Conservation (phyloP, 2,329 filamentous ascomycete species). For the Xenoacremonium recifei region DNA sequence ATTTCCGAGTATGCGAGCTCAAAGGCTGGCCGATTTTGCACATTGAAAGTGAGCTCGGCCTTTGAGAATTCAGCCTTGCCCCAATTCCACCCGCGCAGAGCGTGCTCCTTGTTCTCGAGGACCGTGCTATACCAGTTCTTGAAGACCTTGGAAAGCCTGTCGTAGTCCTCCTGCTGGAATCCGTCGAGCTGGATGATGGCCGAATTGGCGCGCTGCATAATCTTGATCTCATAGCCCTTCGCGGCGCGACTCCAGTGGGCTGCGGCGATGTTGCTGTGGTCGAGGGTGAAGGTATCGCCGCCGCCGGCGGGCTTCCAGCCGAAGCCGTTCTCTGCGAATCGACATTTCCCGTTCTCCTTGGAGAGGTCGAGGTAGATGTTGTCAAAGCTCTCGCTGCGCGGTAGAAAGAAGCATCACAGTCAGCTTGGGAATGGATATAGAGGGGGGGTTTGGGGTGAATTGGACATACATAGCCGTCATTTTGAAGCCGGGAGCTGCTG, state of each 20-base stretch:
- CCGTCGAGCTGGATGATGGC: slow-evolving; percentile 92
- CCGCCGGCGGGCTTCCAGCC: slow-evolving; percentile 91
- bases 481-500: slow-evolving; percentile 13
- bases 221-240: slow-evolving; percentile 91
- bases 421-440: slow-evolving; percentile 6
- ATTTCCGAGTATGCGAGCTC: slow-evolving; percentile 97
- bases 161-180: slow-evolving; percentile 91
- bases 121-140: slow-evolving; percentile 97
- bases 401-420: slow-evolving; percentile 4
- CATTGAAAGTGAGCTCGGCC: slow-evolving; percentile 92
- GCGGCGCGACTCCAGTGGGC: slow-evolving; percentile 95
- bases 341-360: slow-evolving; percentile 87
- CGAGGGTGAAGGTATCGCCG: slow-evolving; percentile 91
- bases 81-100: slow-evolving; percentile 98
- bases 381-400: slow-evolving; percentile 86
- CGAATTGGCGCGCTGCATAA: slow-evolving; percentile 72
- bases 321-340: slow-evolving; percentile 90
- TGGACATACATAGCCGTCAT: slow-evolving; percentile 40
- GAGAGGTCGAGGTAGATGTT: slow-evolving; percentile 96
- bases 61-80: slow-evolving; percentile 97
- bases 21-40: slow-evolving; percentile 94
- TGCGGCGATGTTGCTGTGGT: slow-evolving; percentile 77
- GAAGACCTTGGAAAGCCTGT: slow-evolving; percentile 87
- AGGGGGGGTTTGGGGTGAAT: not conserved
- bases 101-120: slow-evolving; percentile 90